Conservation (phyloP, 768 basidiomycete genomes). For the Tremella mesenterica region DNA sequence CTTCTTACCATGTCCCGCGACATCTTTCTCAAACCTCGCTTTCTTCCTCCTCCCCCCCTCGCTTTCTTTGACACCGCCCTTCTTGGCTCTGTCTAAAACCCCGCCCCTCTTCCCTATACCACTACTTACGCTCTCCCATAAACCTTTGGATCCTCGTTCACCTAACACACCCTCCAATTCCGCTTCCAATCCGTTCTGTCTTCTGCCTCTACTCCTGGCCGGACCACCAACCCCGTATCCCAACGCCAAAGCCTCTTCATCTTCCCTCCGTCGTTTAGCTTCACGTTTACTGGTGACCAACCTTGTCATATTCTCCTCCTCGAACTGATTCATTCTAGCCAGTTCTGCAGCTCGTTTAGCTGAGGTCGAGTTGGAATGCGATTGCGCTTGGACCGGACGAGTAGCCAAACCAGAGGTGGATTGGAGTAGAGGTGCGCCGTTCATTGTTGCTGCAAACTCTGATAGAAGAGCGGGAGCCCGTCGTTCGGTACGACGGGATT, state of each 20-base stretch:
- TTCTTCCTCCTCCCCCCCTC: conserved; percentile 19
- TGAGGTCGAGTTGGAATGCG: conserved; percentile 48
- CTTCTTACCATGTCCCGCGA: conserved; percentile 3
- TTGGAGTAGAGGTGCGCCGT: conserved; percentile 42
- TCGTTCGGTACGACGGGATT: conserved; percentile 45
- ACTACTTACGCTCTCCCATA: conserved; percentile 39
- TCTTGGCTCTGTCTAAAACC: conserved; percentile 16
- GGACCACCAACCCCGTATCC: conserved; percentile 50
- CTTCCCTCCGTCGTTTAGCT: conserved; percentile 57
- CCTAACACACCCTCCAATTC: conserved; percentile 44
- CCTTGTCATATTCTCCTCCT: conserved; percentile 89
- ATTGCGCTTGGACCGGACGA: conserved; percentile 29
- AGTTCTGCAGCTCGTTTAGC: conserved; percentile 68
- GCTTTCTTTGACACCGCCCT: conserved; percentile 4
- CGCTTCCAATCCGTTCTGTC: conserved; percentile 43
- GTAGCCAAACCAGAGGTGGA: conserved; percentile 44
- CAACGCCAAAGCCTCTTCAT: conserved; percentile 80
- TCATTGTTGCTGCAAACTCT: conserved; percentile 41
- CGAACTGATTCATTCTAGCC: conserved; percentile 72
- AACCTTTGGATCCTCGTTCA: conserved; percentile 33
- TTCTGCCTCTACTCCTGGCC: conserved; percentile 23
- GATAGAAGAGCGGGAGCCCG: conserved; percentile 46
- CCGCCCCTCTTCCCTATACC: conserved; percentile 10
- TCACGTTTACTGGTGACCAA: conserved; percentile 85
- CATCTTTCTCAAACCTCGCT: conserved; percentile 30